Evolutionary conservation across 805 yeast species (phyloP).

Genomic region (Tanozyma kutaoensis): DNA sequence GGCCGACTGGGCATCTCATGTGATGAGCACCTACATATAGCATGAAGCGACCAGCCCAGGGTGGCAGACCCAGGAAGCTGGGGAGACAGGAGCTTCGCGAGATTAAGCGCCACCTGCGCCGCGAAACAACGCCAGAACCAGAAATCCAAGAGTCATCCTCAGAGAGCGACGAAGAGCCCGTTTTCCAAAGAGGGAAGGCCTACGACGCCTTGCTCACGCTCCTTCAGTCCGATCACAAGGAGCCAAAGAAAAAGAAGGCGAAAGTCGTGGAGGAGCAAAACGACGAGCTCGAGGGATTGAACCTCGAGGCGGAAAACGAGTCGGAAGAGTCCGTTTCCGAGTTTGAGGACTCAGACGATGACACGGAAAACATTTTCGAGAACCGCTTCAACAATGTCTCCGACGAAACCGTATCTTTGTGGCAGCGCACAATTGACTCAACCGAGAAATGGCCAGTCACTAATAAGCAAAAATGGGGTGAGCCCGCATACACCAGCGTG

Average conservation of each 20-base stretch:
- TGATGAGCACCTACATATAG: too few species aligned
- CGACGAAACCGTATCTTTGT: conserved; percentile 18
- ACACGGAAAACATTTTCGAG: conserved; percentile 57
- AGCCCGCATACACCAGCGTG: conserved; percentile 14
- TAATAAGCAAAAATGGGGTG: conserved; percentile 6
- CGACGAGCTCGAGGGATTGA: not conserved
- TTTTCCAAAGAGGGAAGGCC: too few species aligned
- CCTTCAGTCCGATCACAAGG: conserved; percentile 33
- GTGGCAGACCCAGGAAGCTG: too few species aligned
- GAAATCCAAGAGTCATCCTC: too few species aligned
- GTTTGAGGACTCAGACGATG: conserved; percentile 23
- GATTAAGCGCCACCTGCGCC: too few species aligned
- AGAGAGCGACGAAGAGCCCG: too few species aligned
- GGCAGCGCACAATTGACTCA: conserved; percentile 9
- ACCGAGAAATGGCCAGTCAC: conserved; percentile 15
- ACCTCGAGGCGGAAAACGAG: conserved; percentile 1
- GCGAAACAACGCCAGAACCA: too few species aligned
- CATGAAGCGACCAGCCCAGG: too few species aligned
- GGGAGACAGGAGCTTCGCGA: too few species aligned
- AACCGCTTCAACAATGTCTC: conserved; percentile 52
- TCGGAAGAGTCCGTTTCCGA: conserved; percentile 5
- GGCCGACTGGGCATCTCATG: too few species aligned
- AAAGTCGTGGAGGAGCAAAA: conserved; percentile 1
- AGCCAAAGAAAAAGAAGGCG: conserved; percentile 4
- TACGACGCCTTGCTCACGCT: conserved; percentile 59